Evolutionary conservation across 108 stramenopile genomes (phyloP), one percentile per base, ranked within the genome.

Genomic region (Nannochloropsis gaditana): DNA sequence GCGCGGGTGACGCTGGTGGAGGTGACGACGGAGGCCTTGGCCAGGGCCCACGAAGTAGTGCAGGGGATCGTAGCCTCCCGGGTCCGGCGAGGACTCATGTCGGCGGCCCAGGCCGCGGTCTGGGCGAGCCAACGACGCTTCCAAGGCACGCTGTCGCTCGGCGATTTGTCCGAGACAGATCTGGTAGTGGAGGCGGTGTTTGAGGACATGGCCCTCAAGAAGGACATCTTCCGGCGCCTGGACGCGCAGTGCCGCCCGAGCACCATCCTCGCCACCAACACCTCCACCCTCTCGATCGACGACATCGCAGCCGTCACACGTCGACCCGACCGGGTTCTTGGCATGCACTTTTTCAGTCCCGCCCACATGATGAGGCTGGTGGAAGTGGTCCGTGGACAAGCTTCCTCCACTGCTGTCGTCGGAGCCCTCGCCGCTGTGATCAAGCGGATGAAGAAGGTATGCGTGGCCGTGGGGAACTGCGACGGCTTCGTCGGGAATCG

Each of bases 401-500:
- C 87, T 21, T 94, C 96, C 9, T 85, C 84, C n/a, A 79, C 89
- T 11, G 47, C 21, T 1, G 93, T 94, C 45, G 86, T 94, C 10
- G 93, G 97, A 43, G 92, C 94, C 79, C 87, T 88, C 21, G 90
- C 91, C 91, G 86, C 88, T 1, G 59, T 95, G 42, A 95, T 94
- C 47, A 97, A 96, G 85, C 91, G 87, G 6, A 94, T 99, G 47
- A 90, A 92, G 82, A 99, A 99, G 92, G 88, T 84, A 45, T 95
- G 95, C 42, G 96, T 99, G 21, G 93, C 95, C 4, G 98, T 96
- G 19, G 97, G 97, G 17, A 97, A 99, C 88, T 97, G 96, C 87
- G 93, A 96, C 92, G 98, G 98, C 9, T 99, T 99, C 87, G 95
- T 97, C 79, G 98, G 96, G 45, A 99, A 99, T 90, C 94, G 98